A percentile compares a stretch with the other conserved stretches of the same genome.
Evolutionary conservation across 495 filamentous ascomycete genomes (phyloP).

Genomic region (Daldinia decipiens): DNA sequence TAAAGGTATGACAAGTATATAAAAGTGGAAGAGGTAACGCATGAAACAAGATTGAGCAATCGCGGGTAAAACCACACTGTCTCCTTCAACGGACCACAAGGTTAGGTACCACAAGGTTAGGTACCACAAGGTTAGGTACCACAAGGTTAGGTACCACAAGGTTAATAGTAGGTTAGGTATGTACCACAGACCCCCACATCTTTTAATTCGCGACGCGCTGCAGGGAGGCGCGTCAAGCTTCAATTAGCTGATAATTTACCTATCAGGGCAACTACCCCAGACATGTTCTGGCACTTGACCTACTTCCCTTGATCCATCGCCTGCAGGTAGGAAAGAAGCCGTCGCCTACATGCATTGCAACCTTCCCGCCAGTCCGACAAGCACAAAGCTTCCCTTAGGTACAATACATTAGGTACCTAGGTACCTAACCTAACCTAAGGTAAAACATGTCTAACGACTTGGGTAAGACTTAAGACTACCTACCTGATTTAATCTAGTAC

Average conservation of each 20-base stretch:
- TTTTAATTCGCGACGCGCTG: constrained; percentile 5
- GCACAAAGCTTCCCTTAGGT: not conserved
- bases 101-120: no score
- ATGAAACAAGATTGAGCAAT: not conserved
- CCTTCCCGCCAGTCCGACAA: not conserved
- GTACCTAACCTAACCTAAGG: not conserved
- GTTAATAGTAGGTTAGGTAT: no score
- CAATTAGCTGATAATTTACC: not conserved
- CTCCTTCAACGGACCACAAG: not conserved
- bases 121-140: no score
- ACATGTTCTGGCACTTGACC: not conserved
- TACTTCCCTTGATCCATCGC: not conserved
- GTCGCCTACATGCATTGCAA: not conserved
- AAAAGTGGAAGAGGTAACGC: not conserved
- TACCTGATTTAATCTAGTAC: not conserved
- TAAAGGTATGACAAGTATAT: no score
- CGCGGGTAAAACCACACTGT: not conserved
- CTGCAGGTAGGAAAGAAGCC: not conserved
- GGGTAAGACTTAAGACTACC: not conserved
- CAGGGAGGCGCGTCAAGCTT: constrained; percentile 10
- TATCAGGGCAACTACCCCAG: constrained; percentile 2
- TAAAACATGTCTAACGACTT: constrained; percentile 2
- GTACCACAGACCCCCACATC: not conserved
- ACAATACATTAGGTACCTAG: no score
- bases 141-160: constrained; percentile 1